Evolutionary conservation across 805 yeast species (phyloP).

Genomic region (Lipomyces kockii): DNA sequence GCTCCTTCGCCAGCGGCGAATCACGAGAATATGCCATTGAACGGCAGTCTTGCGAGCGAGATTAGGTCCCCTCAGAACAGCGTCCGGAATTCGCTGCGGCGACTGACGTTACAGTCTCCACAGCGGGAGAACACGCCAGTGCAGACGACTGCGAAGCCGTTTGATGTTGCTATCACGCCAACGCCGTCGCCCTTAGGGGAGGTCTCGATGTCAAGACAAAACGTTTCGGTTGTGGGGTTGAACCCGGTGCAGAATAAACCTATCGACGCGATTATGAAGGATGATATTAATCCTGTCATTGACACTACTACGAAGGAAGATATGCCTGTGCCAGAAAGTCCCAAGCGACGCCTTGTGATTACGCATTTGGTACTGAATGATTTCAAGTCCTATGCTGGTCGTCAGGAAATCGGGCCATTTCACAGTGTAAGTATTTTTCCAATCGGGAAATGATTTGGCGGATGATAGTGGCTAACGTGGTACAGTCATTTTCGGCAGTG

Average conservation of each 20-base stretch:
- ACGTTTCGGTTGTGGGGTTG: constrained; percentile 4
- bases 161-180: background rate
- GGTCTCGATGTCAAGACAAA: constrained; percentile 3
- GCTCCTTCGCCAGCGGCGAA: background rate
- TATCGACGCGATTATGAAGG: background rate
- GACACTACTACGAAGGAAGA: background rate
- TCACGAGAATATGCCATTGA: background rate
- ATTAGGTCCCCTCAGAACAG: background rate
- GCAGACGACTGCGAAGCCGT: background rate
- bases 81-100: constrained; percentile 8
- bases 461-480: background rate
- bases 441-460: background rate
- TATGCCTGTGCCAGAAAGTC: constrained; percentile 11
- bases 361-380: constrained; percentile 73
- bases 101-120: constrained; percentile 11
- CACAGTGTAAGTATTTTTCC: constrained; percentile 50
- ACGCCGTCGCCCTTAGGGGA: constrained; percentile 7
- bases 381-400: constrained; percentile 95
- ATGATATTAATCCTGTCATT: background rate
- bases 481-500: constrained; percentile 87
- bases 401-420: constrained; percentile 92
- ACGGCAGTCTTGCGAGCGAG: background rate
- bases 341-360: constrained; percentile 66
- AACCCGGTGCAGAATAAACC: background rate
- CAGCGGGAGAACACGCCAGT: background rate